phyloP scores from a whole-genome alignment of 1,284 basidiomycete species.

The Tilletia indica region DNA sequence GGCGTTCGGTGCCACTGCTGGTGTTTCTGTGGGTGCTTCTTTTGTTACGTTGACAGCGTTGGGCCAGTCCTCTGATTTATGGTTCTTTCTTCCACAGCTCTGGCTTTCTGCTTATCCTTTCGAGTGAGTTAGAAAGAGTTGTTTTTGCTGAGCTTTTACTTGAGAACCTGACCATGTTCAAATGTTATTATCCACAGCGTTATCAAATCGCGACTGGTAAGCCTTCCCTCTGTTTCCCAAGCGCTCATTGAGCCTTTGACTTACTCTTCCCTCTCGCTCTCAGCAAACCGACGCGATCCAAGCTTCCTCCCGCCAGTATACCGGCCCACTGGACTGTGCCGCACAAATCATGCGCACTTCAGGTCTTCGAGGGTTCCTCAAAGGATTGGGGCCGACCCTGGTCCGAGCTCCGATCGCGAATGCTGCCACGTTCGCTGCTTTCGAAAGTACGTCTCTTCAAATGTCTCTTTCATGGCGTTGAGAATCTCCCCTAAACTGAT shows the following conservation, averaged over 20 bases:
- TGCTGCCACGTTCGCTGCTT: conserved; percentile 52
- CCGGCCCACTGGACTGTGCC: conserved; percentile 76
- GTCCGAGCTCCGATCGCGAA: conserved; percentile 65
- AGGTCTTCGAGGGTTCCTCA: conserved; percentile 79
- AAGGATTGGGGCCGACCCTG: conserved; percentile 84
- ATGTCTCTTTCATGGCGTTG: no score
- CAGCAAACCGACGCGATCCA: conserved; percentile 81
- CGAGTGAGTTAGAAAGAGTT: conserved; percentile 14
- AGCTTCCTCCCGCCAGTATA: conserved; percentile 65
- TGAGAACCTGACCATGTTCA: no score
- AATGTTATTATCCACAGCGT: conserved; percentile 18
- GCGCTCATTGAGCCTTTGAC: no score
- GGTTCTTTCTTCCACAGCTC: conserved; percentile 27
- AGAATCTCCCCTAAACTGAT: no score
- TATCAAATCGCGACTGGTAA: conserved; percentile 22
- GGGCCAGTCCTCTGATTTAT: conserved; percentile 18
- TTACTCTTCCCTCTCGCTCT: conserved; percentile 69
- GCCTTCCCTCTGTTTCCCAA: conserved; percentile 6
- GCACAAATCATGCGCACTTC: conserved; percentile 76
- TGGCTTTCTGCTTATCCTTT: conserved; percentile 51
- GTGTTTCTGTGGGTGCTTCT: conserved; percentile 26
- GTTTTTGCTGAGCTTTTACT: not conserved
- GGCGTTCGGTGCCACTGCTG: conserved; percentile 47
- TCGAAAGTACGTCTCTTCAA: conserved; percentile 30
- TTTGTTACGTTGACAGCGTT: no score